Percentiles rank a stretch among this genome's conserved stretches.
Conservation (phyloP, 73 alveolate genomes). For the Durusdinium trenchii region DNA sequence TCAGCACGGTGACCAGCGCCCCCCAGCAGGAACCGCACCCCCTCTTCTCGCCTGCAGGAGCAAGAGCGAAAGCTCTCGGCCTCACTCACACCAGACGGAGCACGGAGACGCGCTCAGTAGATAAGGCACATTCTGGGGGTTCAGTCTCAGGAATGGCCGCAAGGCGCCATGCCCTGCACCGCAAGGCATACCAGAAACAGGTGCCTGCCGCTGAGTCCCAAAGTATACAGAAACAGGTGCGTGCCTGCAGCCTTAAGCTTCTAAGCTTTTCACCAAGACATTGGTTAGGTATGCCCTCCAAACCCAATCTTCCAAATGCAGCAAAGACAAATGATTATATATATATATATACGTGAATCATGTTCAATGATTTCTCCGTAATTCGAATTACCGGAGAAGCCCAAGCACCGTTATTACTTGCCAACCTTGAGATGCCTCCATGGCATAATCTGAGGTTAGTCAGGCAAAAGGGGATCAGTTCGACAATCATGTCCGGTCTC, state of each 20-base stretch:
- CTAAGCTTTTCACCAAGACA: too few relatives aligned
- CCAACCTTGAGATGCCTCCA: neutral
- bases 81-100: neutral
- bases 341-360: neutral
- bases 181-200: neutral
- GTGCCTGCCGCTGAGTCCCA: neutral
- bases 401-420: neutral
- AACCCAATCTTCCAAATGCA: too few relatives aligned
- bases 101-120: neutral
- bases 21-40: too few relatives aligned
- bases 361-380: neutral
- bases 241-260: too few relatives aligned
- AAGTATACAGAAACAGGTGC: neutral
- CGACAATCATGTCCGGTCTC: too few relatives aligned
- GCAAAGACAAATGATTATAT: neutral
- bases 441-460: too few relatives aligned
- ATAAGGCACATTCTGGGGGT: neutral
- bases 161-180: neutral
- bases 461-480: too few relatives aligned
- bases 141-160: neutral
- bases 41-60: conserved; percentile 40
- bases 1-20: too few relatives aligned
- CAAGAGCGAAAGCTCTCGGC: conserved; percentile 44
- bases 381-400: neutral
- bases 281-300: too few relatives aligned